Conservation (phyloP, 2,329 filamentous ascomycete species). For the Pseudogymnoascus sp. region DNA sequence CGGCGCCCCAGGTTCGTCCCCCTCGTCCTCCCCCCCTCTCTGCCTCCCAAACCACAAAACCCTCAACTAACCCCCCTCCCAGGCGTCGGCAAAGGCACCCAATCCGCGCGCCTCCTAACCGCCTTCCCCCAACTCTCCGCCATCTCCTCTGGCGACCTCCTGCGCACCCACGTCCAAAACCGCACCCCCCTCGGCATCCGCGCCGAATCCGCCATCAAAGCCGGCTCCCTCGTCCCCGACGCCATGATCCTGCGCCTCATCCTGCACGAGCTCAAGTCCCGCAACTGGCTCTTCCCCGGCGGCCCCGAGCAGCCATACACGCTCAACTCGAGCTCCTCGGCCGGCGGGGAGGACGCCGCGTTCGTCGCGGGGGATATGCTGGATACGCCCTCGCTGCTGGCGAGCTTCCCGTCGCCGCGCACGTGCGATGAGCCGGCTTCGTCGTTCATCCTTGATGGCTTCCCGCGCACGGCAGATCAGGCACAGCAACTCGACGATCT, state of each 20-base stretch:
- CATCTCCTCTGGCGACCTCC: conserved; percentile 87
- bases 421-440: conserved; percentile 64
- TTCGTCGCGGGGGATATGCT: conserved; percentile 30
- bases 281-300: conserved; percentile 65
- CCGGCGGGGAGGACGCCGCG: conserved; percentile 29
- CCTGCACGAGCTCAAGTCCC: conserved; percentile 74
- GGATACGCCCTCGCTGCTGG: conserved; percentile 26
- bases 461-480: conserved; percentile 80
- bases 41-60: too few relatives aligned
- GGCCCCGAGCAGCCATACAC: conserved; percentile 29
- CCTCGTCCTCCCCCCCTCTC: neutral
- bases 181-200: conserved; percentile 59
- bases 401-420: conserved; percentile 31
- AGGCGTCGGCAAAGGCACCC: conserved; percentile 92
- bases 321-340: conserved; percentile 19
- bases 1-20: conserved; percentile 59
- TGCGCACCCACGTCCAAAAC: conserved; percentile 81
- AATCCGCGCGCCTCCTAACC: conserved; percentile 78
- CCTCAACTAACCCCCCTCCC: neutral
- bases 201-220: conserved; percentile 80
- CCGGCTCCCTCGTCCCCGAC: conserved; percentile 85
- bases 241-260: conserved; percentile 88
- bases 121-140: conserved; percentile 83
- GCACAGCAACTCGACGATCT: conserved; percentile 69
- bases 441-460: conserved; percentile 93